Evolutionary conservation across 768 basidiomycete genomes (phyloP).

Genomic region (Mycena alexandri): DNA sequence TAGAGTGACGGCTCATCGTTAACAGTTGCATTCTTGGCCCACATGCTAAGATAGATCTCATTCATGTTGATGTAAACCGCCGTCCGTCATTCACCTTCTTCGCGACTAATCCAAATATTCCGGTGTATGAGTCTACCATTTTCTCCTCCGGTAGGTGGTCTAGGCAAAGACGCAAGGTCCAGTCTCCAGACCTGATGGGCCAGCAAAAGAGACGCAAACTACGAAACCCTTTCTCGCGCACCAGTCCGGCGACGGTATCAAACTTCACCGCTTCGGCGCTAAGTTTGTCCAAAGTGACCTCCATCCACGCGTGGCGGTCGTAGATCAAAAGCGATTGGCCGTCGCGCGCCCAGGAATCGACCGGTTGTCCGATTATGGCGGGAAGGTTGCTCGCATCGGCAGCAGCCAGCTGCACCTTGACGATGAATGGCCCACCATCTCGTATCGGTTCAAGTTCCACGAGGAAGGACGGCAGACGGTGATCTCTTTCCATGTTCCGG

Average conservation of each 20-base stretch:
- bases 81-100: too few relatives aligned
- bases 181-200: background rate
- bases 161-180: conserved; percentile 7
- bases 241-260: background rate
- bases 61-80: too few relatives aligned
- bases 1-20: too few relatives aligned
- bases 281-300: background rate
- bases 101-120: too few relatives aligned
- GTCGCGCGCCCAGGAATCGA: background rate
- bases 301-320: conserved; percentile 10
- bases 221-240: background rate
- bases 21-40: too few relatives aligned
- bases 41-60: too few relatives aligned
- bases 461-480: background rate
- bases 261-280: background rate
- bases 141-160: conserved; percentile 3
- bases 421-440: conserved; percentile 19
- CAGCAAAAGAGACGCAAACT: background rate
- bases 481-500: conserved; percentile 13
- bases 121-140: background rate
- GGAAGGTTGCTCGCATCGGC: background rate
- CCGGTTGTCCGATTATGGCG: background rate
- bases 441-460: background rate
- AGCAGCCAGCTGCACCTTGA: conserved; percentile 11
- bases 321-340: conserved; percentile 20